phyloP scores from a whole-genome alignment of 2,329 filamentous ascomycete species.

The Thielaviopsis cerberus region DNA sequence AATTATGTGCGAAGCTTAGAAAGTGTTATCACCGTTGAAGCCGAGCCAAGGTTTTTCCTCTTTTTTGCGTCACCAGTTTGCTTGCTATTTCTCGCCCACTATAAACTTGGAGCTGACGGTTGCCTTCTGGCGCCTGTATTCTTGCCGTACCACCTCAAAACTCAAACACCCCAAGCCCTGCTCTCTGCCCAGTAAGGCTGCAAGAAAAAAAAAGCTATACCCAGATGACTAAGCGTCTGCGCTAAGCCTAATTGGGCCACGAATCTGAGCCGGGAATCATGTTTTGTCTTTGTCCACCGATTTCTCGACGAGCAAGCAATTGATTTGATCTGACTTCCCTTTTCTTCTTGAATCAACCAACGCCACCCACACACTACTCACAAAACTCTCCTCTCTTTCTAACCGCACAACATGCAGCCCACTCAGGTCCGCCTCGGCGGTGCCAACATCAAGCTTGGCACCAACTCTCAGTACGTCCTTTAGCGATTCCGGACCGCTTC shows the following conservation, averaged over 20 bases:
- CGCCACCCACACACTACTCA: background rate
- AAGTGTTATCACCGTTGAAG: background rate
- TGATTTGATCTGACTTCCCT: constrained; percentile 1
- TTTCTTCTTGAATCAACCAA: background rate
- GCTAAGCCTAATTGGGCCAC: constrained; percentile 2
- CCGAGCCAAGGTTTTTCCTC: background rate
- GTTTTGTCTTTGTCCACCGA: constrained; percentile 9
- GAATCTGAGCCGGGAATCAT: constrained; percentile 7
- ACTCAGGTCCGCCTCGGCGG: constrained; percentile 24
- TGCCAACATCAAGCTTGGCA: constrained; percentile 14
- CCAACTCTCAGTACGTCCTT: constrained; percentile 12
- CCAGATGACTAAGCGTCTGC: background rate
- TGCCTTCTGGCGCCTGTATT: constrained; percentile 10
- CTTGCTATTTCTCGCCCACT: no score
- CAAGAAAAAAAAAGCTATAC: background rate
- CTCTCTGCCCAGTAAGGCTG: background rate
- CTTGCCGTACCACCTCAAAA: constrained; percentile 15
- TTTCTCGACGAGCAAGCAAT: constrained; percentile 8
- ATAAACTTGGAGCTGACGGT: no score
- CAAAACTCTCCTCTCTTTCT: constrained; percentile 1
- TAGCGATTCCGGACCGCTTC: no score
- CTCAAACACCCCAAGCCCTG: no score
- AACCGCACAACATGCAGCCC: constrained; percentile 25
- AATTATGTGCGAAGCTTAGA: background rate
- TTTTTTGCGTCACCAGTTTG: background rate